These are phyloP conservation scores for Lecanicillium sp. DNA, from an alignment of 2,329 filamentous ascomycete species.

Conservation along the genomic window DNA sequence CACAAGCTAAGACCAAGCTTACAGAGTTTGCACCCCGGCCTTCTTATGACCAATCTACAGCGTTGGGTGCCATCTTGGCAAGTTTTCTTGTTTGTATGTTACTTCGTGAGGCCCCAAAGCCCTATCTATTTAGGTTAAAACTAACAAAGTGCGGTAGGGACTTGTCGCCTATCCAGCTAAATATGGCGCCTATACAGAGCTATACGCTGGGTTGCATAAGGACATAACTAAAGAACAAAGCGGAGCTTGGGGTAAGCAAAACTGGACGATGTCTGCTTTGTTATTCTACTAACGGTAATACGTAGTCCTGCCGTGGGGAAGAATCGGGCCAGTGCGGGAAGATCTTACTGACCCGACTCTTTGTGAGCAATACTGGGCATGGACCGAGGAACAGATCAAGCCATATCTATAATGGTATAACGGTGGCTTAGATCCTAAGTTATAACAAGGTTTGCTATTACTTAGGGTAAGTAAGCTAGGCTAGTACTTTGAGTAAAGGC, in stretches of 20 bases:
- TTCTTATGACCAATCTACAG: background rate
- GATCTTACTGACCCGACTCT: constrained; percentile 20
- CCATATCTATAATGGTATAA: background rate
- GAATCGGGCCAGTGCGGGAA: constrained; percentile 17
- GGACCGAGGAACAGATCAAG: constrained; percentile 23
- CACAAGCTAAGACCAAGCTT: background rate
- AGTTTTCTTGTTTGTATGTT: background rate
- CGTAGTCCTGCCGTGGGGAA: constrained; percentile 14
- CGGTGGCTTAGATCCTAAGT: no score
- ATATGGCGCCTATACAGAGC: constrained; percentile 32
- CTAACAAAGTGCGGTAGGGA: background rate
- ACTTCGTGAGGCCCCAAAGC: background rate
- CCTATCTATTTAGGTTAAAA: no score
- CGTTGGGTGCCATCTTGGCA: background rate
- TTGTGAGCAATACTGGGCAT: constrained; percentile 23
- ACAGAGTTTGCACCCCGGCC: constrained; percentile 1
- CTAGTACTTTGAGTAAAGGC: no score
- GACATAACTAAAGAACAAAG: constrained; percentile 26
- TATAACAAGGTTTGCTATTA: no score
- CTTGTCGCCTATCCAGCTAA: constrained; percentile 13
- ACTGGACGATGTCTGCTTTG: background rate
- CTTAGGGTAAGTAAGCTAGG: no score
- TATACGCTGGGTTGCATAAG: constrained; percentile 31
- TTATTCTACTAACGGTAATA: background rate
- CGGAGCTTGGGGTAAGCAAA: constrained; percentile 12